Evolutionary conservation across 495 filamentous ascomycete species (phyloP).

Genomic region (Penicillium desertorum): DNA sequence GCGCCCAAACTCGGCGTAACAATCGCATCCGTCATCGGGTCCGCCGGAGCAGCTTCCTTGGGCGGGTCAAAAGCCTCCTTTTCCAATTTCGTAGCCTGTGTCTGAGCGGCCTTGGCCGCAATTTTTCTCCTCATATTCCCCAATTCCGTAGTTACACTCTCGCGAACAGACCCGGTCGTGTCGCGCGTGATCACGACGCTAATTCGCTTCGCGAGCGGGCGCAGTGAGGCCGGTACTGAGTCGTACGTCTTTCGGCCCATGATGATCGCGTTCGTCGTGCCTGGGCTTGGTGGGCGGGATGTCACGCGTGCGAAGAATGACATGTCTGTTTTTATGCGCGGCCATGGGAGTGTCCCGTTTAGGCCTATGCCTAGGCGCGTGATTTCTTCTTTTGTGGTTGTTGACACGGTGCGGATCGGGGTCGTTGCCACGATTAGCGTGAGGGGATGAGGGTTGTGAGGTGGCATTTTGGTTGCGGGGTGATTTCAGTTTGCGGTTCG

Average conservation of each 20-base stretch:
- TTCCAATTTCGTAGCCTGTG: constrained; percentile 14
- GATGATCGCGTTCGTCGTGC: constrained; percentile 72
- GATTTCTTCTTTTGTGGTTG: constrained; percentile 33
- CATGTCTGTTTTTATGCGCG: constrained; percentile 83
- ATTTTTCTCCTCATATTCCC: constrained; percentile 27
- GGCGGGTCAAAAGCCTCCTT: constrained; percentile 17
- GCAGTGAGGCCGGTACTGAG: constrained; percentile 69
- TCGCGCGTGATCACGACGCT: constrained; percentile 75
- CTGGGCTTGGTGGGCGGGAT: constrained; percentile 51
- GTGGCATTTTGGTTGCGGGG: constrained; percentile 23
- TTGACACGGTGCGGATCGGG: constrained; percentile 30
- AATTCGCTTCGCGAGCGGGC: constrained; percentile 73
- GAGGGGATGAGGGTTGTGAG: constrained; percentile 24
- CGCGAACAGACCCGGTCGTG: constrained; percentile 25
- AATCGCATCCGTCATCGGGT: constrained; percentile 36
- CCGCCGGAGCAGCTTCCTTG: constrained; percentile 12
- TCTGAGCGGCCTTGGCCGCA: constrained; percentile 12
- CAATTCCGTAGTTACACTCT: constrained; percentile 28
- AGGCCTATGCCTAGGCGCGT: constrained; percentile 82
- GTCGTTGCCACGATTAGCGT: constrained; percentile 49
- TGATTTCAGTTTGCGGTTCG: not conserved
- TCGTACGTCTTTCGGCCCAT: constrained; percentile 99
- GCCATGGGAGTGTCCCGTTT: constrained; percentile 82
- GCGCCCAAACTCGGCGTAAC: constrained; percentile 52
- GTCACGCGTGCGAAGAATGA: constrained; percentile 90